Conservation (phyloP, 164 flowering plant species). For the Vitis rupestris region DNA sequence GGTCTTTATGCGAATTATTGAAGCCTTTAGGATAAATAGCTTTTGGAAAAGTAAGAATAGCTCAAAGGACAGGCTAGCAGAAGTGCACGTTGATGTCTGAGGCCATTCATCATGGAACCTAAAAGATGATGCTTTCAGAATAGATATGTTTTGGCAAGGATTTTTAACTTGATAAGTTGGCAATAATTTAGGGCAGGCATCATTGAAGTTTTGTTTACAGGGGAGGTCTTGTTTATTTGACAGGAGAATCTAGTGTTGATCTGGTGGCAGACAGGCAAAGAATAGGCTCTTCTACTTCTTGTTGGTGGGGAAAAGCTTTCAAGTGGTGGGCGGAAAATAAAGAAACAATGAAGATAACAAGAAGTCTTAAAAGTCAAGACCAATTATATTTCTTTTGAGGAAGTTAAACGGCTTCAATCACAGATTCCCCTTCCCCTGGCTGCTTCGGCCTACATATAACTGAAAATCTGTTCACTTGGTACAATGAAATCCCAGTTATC, state of each 20-base stretch:
- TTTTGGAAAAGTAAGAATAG: constrained; percentile 16
- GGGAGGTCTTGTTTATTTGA: constrained; percentile 5
- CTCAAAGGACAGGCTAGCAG: constrained; percentile 26
- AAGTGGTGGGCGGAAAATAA: constrained; percentile 8
- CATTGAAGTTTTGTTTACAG: neutral
- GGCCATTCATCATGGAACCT: constrained; percentile 12
- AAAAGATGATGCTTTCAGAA: constrained; percentile 9
- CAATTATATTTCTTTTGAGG: no score
- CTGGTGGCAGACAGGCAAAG: constrained; percentile 31
- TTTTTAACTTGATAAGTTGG: neutral
- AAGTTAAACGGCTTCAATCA: no score
- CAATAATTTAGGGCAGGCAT: constrained; percentile 2
- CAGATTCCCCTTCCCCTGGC: neutral
- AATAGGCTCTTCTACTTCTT: constrained; percentile 7
- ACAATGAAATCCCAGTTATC: neutral
- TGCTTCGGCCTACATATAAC: neutral
- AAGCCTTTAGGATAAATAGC: constrained; percentile 17
- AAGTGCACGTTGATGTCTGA: constrained; percentile 19
- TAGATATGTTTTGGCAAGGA: neutral
- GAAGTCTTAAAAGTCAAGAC: no score
- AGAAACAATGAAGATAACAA: neutral
- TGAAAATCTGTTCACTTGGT: neutral
- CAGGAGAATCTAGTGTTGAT: constrained; percentile 35
- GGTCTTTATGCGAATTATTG: constrained; percentile 20
- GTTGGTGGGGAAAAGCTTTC: constrained; percentile 6